These are phyloP conservation scores for Pyrus pyrifolia DNA, from an alignment of 306 rosid genomes.

Conservation along the genomic window DNA sequence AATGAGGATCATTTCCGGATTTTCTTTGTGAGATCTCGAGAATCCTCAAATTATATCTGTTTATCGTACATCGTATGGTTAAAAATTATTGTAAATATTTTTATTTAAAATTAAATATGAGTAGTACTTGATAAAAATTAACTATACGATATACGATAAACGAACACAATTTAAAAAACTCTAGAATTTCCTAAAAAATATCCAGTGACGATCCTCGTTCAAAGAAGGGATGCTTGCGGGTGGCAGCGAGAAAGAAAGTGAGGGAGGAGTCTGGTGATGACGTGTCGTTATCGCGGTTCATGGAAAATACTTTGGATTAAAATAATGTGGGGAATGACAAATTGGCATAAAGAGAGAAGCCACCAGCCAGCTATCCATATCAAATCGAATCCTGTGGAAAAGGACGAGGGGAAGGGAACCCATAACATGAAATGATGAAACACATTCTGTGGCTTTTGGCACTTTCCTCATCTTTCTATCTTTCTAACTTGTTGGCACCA, in stretches of 20 bases:
- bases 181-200: no score
- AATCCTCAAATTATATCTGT: fast-evolving
- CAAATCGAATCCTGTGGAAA: not conserved
- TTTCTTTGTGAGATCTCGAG: fast-evolving
- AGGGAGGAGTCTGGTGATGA: not conserved
- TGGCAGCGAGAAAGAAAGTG: not conserved
- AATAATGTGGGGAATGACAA: not conserved
- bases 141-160: fast-evolving
- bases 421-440: not conserved
- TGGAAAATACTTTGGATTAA: not conserved
- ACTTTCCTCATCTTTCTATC: not conserved
- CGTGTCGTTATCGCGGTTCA: not conserved
- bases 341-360: not conserved
- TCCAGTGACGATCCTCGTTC: no score
- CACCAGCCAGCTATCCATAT: not conserved
- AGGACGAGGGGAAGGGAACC: not conserved
- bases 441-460: not conserved
- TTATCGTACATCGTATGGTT: fast-evolving
- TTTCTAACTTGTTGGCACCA: not conserved
- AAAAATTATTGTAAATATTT: no score
- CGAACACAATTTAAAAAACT: fast-evolving
- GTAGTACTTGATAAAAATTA: no score
- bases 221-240: not conserved
- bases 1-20: no score
- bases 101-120: no score